Percentiles rank a stretch among this genome's conserved stretches.
Evolutionary conservation across 305 asterid species (phyloP).

Genomic region (Euphrasia arctica): DNA sequence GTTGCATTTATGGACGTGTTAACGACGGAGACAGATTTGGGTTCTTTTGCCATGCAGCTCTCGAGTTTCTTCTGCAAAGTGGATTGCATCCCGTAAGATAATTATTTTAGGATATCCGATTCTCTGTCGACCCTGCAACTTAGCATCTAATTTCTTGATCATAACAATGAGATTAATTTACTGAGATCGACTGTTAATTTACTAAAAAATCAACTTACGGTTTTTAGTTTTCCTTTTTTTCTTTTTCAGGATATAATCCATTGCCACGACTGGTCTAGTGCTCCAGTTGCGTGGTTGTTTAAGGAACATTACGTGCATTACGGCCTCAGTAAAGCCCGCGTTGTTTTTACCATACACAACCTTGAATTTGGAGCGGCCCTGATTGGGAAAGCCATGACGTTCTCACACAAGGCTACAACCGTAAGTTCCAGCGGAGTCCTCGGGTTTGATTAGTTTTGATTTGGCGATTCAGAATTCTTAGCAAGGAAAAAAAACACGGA

Average conservation of each 20-base stretch:
- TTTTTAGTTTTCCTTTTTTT: conserved; percentile 19
- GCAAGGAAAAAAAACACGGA: conserved; percentile 15
- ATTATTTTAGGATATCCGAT: neutral
- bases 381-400: conserved; percentile 80
- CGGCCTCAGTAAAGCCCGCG: conserved; percentile 84
- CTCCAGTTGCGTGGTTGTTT: conserved; percentile 97
- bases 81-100: conserved; percentile 87
- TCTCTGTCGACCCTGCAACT: conserved; percentile 16
- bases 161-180: neutral
- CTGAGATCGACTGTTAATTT: neutral
- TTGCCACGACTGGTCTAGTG: conserved; percentile 99
- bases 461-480: conserved; percentile 17
- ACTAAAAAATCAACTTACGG: neutral
- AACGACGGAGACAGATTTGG: conserved; percentile 94
- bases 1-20: conserved; percentile 78
- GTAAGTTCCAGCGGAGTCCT: conserved; percentile 45
- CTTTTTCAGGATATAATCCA: conserved; percentile 82
- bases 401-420: conserved; percentile 88
- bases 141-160: conserved; percentile 24
- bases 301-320: conserved; percentile 86
- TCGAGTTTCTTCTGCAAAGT: conserved; percentile 95
- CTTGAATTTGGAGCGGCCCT: conserved; percentile 88
- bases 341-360: conserved; percentile 96
- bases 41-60: conserved; percentile 96
- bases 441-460: conserved; percentile 24